phyloP scores from a whole-genome alignment of 2,329 filamentous ascomycete genomes.

The Biscogniauxia marginata region DNA sequence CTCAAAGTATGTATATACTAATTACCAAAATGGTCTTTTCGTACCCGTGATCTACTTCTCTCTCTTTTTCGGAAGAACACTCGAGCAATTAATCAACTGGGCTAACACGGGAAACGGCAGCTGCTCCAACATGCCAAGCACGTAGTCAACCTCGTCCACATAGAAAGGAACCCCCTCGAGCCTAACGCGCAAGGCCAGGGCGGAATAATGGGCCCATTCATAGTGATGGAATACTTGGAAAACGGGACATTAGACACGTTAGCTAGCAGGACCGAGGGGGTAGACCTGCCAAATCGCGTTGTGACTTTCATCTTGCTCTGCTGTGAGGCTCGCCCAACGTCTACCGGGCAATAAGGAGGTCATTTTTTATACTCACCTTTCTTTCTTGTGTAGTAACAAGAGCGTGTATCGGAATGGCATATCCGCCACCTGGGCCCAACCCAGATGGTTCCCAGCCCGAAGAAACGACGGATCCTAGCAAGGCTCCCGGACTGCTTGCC shows the following conservation, averaged over 20 bases:
- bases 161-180: neutral
- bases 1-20: neutral
- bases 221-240: constrained; percentile 1
- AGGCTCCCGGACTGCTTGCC: neutral
- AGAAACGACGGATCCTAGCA: neutral
- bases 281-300: neutral
- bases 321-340: neutral
- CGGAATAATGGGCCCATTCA: neutral
- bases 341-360: neutral
- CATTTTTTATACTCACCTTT: neutral
- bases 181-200: neutral
- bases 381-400: neutral
- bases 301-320: neutral
- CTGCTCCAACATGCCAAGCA: neutral
- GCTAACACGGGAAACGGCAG: too few species aligned
- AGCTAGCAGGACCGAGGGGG: too few species aligned
- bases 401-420: neutral
- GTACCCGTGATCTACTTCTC: neutral
- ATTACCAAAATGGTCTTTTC: neutral
- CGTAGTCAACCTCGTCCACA: neutral
- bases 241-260: neutral
- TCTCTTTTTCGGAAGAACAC: neutral
- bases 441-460: neutral
- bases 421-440: neutral
- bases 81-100: too few species aligned